Evolutionary conservation across 345 rosid genomes (phyloP).

Genomic region (Pistacia atlantica): DNA sequence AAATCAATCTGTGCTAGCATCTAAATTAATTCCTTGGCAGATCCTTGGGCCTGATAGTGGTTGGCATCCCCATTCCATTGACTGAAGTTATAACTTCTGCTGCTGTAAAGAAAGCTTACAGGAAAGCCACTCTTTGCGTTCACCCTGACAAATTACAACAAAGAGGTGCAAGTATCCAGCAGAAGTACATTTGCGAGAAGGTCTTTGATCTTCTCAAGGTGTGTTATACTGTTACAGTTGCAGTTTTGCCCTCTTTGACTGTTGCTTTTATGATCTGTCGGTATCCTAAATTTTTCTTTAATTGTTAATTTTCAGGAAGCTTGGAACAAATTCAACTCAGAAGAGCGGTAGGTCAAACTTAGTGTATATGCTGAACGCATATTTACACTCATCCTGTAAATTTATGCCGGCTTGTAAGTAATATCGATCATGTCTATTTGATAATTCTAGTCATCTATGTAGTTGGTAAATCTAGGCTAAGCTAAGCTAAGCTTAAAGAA

Average conservation of each 20-base stretch:
- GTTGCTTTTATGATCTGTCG: not conserved
- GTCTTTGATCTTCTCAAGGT: slow-evolving; percentile 98
- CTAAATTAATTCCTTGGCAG: slow-evolving; percentile 41
- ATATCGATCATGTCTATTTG: slow-evolving; percentile 18
- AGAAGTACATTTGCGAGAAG: slow-evolving; percentile 90
- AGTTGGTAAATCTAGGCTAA: slow-evolving; percentile 13
- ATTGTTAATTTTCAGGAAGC: slow-evolving; percentile 67
- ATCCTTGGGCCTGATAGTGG: slow-evolving; percentile 88
- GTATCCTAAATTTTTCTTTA: not conserved
- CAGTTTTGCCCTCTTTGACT: not conserved
- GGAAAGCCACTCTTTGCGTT: slow-evolving; percentile 97
- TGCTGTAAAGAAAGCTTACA: slow-evolving; percentile 93
- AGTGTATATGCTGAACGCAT: slow-evolving; percentile 2
- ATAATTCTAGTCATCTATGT: slow-evolving; percentile 4
- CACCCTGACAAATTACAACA: slow-evolving; percentile 98
- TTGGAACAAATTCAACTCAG: slow-evolving; percentile 93
- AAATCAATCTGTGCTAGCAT: not conserved
- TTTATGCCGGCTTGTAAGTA: slow-evolving; percentile 26
- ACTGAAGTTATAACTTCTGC: slow-evolving; percentile 94
- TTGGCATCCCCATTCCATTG: slow-evolving; percentile 93
- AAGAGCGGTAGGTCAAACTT: slow-evolving; percentile 60
- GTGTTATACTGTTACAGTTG: not conserved
- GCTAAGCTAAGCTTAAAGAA: slow-evolving; percentile 11
- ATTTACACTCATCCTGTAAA: slow-evolving; percentile 28
- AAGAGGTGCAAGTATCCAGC: slow-evolving; percentile 90